phyloP scores from a whole-genome alignment of 192 early-diverging fungal genomes.

The Gigaspora rosea region DNA sequence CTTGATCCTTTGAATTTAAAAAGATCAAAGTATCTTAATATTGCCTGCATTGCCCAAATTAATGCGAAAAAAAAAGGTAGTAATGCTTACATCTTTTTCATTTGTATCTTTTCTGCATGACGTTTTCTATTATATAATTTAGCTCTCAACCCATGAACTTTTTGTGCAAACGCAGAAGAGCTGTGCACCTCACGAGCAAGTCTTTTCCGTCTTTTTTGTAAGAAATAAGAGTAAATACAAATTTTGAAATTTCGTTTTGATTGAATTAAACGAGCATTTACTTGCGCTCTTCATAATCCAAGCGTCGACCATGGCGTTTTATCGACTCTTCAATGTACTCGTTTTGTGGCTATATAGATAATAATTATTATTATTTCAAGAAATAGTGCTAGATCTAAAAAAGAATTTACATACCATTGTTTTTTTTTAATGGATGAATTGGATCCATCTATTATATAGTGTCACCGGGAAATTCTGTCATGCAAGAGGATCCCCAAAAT shows the following conservation, averaged over 20 bases:
- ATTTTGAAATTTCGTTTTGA: background rate
- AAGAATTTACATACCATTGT: too few species aligned
- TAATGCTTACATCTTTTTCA: slow-evolving; percentile 91
- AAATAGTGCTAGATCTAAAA: too few species aligned
- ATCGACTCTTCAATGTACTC: slow-evolving; percentile 99
- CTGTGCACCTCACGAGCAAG: slow-evolving; percentile 94
- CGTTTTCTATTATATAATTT: slow-evolving; percentile 99
- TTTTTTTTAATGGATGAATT: too few species aligned
- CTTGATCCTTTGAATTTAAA: slow-evolving; percentile 69
- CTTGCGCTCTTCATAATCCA: slow-evolving; percentile 95
- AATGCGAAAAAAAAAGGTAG: background rate
- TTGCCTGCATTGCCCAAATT: background rate
- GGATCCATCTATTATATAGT: too few species aligned
- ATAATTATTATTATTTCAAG: too few species aligned
- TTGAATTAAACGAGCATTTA: slow-evolving; percentile 40
- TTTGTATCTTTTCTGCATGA: slow-evolving; percentile 97
- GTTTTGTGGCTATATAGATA: slow-evolving; percentile 52
- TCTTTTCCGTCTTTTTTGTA: slow-evolving; percentile 77
- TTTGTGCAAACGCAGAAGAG: slow-evolving; percentile 88
- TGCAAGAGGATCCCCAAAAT: too few species aligned
- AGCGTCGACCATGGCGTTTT: slow-evolving; percentile 93
- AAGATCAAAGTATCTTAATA: background rate
- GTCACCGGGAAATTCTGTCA: too few species aligned
- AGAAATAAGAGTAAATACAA: background rate
- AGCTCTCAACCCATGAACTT: slow-evolving; percentile 96